Conservation (phyloP, 176 grass and related monocot species). For the Dendrocalamus sinicus region DNA sequence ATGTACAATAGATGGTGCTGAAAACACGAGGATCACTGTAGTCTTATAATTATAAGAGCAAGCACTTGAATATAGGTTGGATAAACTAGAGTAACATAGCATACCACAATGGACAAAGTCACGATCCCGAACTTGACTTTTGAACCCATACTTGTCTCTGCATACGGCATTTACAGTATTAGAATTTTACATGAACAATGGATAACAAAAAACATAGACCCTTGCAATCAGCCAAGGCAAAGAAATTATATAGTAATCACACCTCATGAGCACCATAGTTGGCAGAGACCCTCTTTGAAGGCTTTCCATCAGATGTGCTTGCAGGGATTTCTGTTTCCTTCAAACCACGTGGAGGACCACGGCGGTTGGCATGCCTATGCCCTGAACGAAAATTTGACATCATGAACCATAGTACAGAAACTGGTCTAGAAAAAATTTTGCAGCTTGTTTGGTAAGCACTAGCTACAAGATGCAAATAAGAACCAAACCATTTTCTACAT, state of each 20-base stretch:
- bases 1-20: constrained; percentile 5
- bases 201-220: constrained; percentile 18
- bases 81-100: constrained; percentile 24
- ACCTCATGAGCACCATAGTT: constrained; percentile 92
- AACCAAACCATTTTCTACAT: constrained; percentile 80
- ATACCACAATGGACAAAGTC: constrained; percentile 59
- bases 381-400: constrained; percentile 53
- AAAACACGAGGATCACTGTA: constrained; percentile 5
- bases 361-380: constrained; percentile 76
- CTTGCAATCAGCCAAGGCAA: constrained; percentile 34
- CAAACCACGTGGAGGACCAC: constrained; percentile 58
- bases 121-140: constrained; percentile 86
- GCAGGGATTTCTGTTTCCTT: constrained; percentile 79
- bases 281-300: constrained; percentile 67
- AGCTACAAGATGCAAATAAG: constrained; percentile 5
- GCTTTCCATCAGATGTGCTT: constrained; percentile 73
- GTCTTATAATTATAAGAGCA: neutral
- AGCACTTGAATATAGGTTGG: neutral
- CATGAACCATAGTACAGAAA: constrained; percentile 1
- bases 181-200: neutral
- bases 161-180: constrained; percentile 38
- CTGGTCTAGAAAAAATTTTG: neutral
- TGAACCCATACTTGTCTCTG: constrained; percentile 99
- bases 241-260: constrained; percentile 33
- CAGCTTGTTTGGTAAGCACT: constrained; percentile 26